These are phyloP conservation scores for Diplodia seriata DNA, from an alignment of 2,329 filamentous ascomycete species.

Conservation along the genomic window DNA sequence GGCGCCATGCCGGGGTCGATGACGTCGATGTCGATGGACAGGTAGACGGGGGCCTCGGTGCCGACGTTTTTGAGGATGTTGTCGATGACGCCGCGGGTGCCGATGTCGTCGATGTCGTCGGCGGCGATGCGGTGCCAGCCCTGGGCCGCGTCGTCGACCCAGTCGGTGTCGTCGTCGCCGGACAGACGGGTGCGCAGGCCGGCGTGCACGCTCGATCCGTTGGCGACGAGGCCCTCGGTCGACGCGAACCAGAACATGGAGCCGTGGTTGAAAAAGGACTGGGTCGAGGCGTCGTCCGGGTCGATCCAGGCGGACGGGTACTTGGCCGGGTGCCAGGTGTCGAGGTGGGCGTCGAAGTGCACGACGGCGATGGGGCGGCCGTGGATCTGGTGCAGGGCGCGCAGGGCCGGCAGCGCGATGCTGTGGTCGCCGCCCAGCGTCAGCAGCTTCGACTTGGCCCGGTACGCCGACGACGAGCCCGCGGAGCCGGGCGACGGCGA, in stretches of 20 bases:
- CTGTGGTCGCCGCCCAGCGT: conserved; percentile 59
- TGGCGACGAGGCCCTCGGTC: conserved; percentile 78
- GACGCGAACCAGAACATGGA: conserved; percentile 91
- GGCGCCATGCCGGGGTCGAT: conserved; percentile 76
- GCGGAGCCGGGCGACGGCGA: conserved; percentile 46
- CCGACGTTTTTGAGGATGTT: conserved; percentile 76
- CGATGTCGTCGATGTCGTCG: conserved; percentile 87
- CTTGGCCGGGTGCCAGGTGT: conserved; percentile 83
- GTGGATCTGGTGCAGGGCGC: conserved; percentile 56
- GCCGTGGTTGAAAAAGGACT: conserved; percentile 83
- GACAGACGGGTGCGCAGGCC: conserved; percentile 80
- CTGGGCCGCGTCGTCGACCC: conserved; percentile 73
- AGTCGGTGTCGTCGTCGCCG: conserved; percentile 69
- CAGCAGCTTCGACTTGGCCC: conserved; percentile 55
- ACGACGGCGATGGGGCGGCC: conserved; percentile 56
- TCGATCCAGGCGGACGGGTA: conserved; percentile 79
- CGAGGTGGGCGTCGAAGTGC: conserved; percentile 69
- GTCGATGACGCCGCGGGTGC: conserved; percentile 72
- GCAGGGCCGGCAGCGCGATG: conserved; percentile 59
- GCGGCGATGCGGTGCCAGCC: conserved; percentile 81
- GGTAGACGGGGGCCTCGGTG: conserved; percentile 77
- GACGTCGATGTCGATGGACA: conserved; percentile 82
- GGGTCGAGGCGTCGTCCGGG: conserved; percentile 59
- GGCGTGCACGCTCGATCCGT: conserved; percentile 78
- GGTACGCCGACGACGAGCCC: conserved; percentile 50